Base-by-base conservation (phyloP, 169 alveolate genomes). In the Plasmodium billcollinsi region DNA sequence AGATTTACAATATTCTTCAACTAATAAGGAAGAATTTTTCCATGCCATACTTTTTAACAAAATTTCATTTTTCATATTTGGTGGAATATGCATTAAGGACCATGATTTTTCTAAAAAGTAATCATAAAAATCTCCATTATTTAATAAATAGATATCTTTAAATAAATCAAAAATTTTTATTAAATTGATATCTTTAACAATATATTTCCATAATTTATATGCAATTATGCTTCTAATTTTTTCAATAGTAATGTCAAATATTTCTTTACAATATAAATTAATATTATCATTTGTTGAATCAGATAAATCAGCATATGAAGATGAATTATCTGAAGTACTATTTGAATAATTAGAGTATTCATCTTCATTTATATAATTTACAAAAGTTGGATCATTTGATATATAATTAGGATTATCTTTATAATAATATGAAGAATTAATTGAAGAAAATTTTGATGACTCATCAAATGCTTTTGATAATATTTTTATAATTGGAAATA, bases 81-180 rank as follows among this genome's bases (percentile, higher is more conserved):
- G 89, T 3, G 90, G 90, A 4, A 72, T 88, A 26, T 70, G 88
- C 95, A 93, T 91, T 11, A 85, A 54, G 26, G 90, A 90, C 93
- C 95, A 94, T 18, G 94, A 54, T 21, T 88, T 71, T 54, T 92
- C 95, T 73, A 94, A 70, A 45, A 94, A 66, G 21, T 91, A 90
- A 49, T 88, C 91, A 62, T 73, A 92, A 56, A 92, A 47, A 58
- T 88, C 92, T 50, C 94, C 94, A 88, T 76, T 67, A 26, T 92
- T 89, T 59, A 94, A 56, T 54, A 94, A 54, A 90, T 94, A 94
- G 29, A 94, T 71, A 24, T 88, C 91, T 78, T 80, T 92, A 78
- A 92, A 90, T 21, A 90, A 52, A 18, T 69, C 75, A 49, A 94
- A 73, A 15, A 88, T 74, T 58, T 74, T 88, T 29, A 59, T 50